Evolutionary conservation across 1,284 basidiomycete species (phyloP), one percentile per base, ranked within the genome.

Genomic region (Microbotryum silenes-acaulis): DNA sequence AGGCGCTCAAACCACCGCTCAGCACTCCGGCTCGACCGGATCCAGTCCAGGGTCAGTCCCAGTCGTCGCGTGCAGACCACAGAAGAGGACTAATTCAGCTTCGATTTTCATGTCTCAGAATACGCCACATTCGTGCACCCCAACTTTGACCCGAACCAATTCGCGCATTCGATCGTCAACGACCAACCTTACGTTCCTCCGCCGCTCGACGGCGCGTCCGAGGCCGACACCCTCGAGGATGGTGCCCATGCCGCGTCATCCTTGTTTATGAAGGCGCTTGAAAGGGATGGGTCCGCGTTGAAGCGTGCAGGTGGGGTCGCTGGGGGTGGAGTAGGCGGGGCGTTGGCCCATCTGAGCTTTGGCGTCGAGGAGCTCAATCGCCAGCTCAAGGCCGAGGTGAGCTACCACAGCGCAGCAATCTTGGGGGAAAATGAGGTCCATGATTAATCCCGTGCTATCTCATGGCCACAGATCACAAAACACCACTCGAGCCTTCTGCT

Each of bases 291-390:
- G 51, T 59, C 60, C 20, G 62, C 57, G 46, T 55, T 7, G 56
- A 52, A 1, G 44, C 42, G 56, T 31, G 18, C 42, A 33, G 56
- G 33, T 45, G 58, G 4, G 10, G 42, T 18, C 9, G 45, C 44
- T 37, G 89, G 90, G 14, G 37, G 37, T 18, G 37, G 37, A 18
- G 37, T 42, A 16, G 37, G 37, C 16, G 37, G 89, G 2, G 88
- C 89, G 3, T 85, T 94, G 42, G 85, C 88, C 9, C 89, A 87
- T 72, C 78, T 96, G 6, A 87, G 86, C 63, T 81, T 85, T 69
- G 87, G 85, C 3, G 86, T 94, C 64, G 91, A 94, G 54, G 90
- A 94, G 73, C 84, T 92, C 21, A 86, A 86, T 31, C 88, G 86
- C 72, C 89, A 94, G 75, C 84, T 94, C 54, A 86, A 88, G 75